phyloP scores from a whole-genome alignment of 2,329 filamentous ascomycete species.

The Cladosporium phlei region DNA sequence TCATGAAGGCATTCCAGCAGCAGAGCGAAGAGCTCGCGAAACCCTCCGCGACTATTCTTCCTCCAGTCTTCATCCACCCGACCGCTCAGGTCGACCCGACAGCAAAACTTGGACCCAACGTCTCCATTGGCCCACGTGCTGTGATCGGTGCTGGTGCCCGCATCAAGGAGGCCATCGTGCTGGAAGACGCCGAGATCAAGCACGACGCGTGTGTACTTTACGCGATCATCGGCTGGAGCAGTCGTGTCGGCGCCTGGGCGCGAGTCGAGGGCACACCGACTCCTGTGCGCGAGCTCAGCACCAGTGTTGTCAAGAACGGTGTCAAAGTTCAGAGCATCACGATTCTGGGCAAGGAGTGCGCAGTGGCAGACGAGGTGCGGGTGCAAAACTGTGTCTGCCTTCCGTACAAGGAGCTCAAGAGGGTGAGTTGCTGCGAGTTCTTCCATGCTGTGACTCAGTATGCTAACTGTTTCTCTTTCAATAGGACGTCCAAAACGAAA shows the following conservation, averaged over 20 bases:
- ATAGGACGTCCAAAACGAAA: conserved; percentile 14
- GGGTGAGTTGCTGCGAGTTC: conserved; percentile 46
- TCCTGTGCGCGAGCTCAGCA: conserved; percentile 79
- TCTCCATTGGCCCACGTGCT: conserved; percentile 88
- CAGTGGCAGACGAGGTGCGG: conserved; percentile 85
- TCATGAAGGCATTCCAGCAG: conserved; percentile 86
- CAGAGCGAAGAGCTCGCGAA: conserved; percentile 75
- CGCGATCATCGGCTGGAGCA: conserved; percentile 95
- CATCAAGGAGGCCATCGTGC: conserved; percentile 91
- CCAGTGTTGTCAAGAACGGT: conserved; percentile 94
- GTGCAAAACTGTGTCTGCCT: conserved; percentile 98
- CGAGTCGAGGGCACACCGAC: conserved; percentile 93
- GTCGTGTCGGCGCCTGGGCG: conserved; percentile 94
- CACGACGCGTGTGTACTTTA: conserved; percentile 95
- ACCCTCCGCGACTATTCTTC: conserved; percentile 80
- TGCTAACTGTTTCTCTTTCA: neutral
- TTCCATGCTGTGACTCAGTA: neutral
- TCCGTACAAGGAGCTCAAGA: conserved; percentile 96
- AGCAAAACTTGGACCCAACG: conserved; percentile 93
- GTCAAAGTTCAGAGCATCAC: conserved; percentile 98
- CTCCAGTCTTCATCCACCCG: conserved; percentile 93
- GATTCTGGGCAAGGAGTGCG: conserved; percentile 93
- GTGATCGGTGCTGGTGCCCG: conserved; percentile 80
- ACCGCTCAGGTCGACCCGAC: conserved; percentile 85
- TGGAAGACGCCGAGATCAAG: conserved; percentile 92